A percentile compares a stretch with the other conserved stretches of the same genome.
phyloP scores from a whole-genome alignment of 176 grass and related monocot species.

The Melocanna baccifera region DNA sequence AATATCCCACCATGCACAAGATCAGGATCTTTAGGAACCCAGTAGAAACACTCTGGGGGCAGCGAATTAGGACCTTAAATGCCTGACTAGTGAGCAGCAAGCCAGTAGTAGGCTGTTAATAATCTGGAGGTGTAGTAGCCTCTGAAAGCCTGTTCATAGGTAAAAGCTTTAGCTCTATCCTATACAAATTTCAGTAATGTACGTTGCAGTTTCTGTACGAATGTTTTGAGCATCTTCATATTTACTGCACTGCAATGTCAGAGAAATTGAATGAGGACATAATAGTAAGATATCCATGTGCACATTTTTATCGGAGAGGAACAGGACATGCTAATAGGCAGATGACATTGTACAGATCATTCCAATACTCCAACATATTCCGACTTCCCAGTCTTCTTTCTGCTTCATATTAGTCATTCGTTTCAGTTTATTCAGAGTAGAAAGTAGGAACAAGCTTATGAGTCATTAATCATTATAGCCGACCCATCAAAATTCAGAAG shows the following conservation, averaged over 20 bases:
- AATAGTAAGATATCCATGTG: neutral
- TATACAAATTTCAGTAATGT: constrained; percentile 28
- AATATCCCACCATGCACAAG: constrained; percentile 9
- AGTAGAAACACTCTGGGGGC: neutral
- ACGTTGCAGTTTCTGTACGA: neutral
- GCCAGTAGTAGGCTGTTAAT: constrained; percentile 16
- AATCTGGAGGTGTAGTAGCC: constrained; percentile 23
- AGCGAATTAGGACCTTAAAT: constrained; percentile 26
- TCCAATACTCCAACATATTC: neutral
- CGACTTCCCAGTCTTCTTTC: neutral
- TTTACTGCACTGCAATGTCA: neutral
- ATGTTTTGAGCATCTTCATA: neutral
- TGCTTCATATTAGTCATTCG: neutral
- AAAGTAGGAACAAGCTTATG: constrained; percentile 9
- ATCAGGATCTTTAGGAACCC: constrained; percentile 19
- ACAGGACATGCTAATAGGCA: neutral
- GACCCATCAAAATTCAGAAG: neutral
- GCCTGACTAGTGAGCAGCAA: neutral
- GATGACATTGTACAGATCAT: neutral
- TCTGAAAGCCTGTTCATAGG: constrained; percentile 22
- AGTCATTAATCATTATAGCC: neutral
- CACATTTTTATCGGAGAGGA: neutral
- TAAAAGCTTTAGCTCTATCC: neutral
- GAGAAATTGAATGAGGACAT: neutral
- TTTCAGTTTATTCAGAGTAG: constrained; percentile 28